Base-by-base conservation (phyloP, 306 rosid species). In the Dryas alaskensis region DNA sequence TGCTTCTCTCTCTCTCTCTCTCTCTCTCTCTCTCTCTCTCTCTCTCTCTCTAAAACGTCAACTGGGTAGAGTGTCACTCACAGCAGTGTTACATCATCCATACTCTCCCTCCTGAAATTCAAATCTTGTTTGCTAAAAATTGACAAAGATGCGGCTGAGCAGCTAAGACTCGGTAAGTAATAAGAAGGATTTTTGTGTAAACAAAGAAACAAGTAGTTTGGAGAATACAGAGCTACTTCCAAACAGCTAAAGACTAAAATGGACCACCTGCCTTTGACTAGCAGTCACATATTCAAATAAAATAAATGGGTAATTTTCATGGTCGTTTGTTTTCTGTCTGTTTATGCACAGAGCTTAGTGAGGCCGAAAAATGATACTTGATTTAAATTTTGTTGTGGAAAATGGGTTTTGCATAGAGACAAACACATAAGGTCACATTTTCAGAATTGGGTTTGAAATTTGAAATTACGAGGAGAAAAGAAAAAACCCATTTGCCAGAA, bases 361-460 rank as follows among this genome's bases (percentile, higher is more conserved):
- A 52, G 0, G 68, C 40, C 3, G 10, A 4, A 47, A 53, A 6
- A 9, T 2, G 79, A 50, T 11, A 7, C 16, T 57, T 12, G 4
- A 52, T 55, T 70, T 5, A 57, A 70, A 70, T 70, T 72, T 72
- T 11, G 45, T 44, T 65, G 12, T 22, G 54, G 22, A 39, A 60
- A 37, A 31, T 31, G 3, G 19, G 43, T 37, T 50, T 14, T 63
- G 67, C 61, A 40, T 27, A 61, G 17, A 72, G 75, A 60, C 75
- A 39, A 60, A 76, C 51, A 70, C 49, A 53, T 7, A 19, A 22
- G 3, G 39, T 73, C 58, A 67, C 55, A 47, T 31, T 65, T 68
- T 53, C 45, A 10, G 60, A 62, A 42, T 22, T 60, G 75, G 2
- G 65, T 78, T 82, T 74, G 51, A 82, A 82, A 74, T 78, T 82